phyloP scores from a whole-genome alignment of 108 stramenopile species.

The Heterococcus sp. region DNA sequence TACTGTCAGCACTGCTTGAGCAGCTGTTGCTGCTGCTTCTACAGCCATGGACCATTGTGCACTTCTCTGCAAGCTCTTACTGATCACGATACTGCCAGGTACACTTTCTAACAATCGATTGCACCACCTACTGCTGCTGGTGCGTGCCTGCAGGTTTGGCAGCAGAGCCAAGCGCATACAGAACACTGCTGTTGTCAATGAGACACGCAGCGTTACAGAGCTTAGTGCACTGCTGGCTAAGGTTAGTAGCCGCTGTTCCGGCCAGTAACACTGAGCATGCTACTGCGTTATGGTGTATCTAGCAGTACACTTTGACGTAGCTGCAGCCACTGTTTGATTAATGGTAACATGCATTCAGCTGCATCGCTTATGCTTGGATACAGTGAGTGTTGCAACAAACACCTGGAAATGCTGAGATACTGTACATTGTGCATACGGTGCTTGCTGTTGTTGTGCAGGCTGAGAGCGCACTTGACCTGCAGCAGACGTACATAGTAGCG shows the following conservation, averaged over 20 bases:
- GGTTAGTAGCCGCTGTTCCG: no score
- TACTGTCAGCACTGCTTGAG: no score
- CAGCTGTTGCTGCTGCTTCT: no score
- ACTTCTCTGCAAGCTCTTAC: no score
- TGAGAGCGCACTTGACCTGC: not conserved
- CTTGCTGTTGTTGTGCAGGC: not conserved
- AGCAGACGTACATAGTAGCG: constrained; percentile 31
- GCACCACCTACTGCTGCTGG: no score
- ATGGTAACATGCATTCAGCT: not conserved
- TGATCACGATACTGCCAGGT: no score
- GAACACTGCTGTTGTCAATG: constrained; percentile 43
- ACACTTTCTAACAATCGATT: no score
- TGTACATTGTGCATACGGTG: not conserved
- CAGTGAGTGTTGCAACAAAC: not conserved
- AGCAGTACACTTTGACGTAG: not conserved
- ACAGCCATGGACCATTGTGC: no score
- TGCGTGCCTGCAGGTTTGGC: no score
- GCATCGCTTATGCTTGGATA: not conserved
- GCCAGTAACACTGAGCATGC: no score
- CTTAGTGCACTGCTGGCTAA: constrained; percentile 21
- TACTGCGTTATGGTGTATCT: no score
- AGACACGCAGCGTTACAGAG: constrained; percentile 27
- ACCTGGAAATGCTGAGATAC: not conserved
- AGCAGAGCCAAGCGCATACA: constrained; percentile 46
- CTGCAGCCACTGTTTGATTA: not conserved